Evolutionary conservation across 2,329 filamentous ascomycete species (phyloP), one percentile per base, ranked within the genome.

Genomic region (Scedosporium apiospermum): DNA sequence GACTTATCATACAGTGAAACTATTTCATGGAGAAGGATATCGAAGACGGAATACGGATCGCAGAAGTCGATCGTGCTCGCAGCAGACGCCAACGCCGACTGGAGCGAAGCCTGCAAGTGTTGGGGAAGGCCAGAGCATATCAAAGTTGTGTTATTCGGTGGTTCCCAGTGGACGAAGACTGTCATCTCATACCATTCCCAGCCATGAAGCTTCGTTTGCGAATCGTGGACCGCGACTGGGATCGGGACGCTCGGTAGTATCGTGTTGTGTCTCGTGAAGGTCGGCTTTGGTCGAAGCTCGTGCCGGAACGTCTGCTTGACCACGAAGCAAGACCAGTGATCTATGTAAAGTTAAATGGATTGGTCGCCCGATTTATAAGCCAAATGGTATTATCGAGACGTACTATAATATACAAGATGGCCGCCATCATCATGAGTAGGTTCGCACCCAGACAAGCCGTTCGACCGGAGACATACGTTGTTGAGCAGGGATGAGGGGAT

Each of bases 151-250:
- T 59, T 6, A 18, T 30, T 30, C 1, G 49, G 38, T 6, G 63
- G 16, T 9, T 3, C 41, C 63, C 51, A 64, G 21, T 46, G 59
- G 46, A 51, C 61, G n/a, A 62, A 53, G 53, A 64, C 51, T 10
- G 44, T 42, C 59, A 64, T 62, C 53, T 64, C 59, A 38, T 64
- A 62, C 63, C 59, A 64, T 42, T 62, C 41, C 59, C 59, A 64
- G n/a, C 63, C 59, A 41, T 62, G n/a, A n/a, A 26, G 49, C 3
- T 41, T 18, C 18, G 63, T 57, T 7, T 14, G 12, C 6, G 27
- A 49, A 38, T 16, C 23, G 46, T 64, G 63, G n/a, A 64, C 34
- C 10, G 63, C 59, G 16, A 10, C 10, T 4, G 34, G 34, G 1
- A 38, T 14, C 10, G 34, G 34, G 34, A 38, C 30, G 27, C 41